phyloP scores from a whole-genome alignment of 208 protist genomes.

The Trypanosoma theileri region DNA sequence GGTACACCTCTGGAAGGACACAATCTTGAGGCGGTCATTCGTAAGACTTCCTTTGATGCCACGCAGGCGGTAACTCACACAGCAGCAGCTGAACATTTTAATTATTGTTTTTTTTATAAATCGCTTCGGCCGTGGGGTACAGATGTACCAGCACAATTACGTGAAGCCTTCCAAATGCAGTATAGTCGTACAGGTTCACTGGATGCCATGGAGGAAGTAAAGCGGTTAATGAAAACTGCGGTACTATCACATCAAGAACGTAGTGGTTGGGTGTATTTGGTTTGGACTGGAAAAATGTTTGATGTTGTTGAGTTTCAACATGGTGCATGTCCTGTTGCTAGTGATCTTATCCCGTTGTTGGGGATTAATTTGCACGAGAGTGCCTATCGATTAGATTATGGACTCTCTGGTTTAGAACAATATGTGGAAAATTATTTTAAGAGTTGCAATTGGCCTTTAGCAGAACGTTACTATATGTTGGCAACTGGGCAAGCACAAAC shows the following conservation, averaged over 20 bases:
- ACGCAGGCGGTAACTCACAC: slow-evolving; percentile 63
- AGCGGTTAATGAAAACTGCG: slow-evolving; percentile 43
- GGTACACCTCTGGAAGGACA: slow-evolving; percentile 82
- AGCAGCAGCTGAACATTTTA: slow-evolving; percentile 84
- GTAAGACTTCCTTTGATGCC: slow-evolving; percentile 79
- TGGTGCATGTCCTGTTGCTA: slow-evolving; percentile 73
- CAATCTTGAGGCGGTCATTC: slow-evolving; percentile 77
- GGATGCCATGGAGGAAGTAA: slow-evolving; percentile 67
- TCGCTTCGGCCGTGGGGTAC: slow-evolving; percentile 85
- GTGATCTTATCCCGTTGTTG: slow-evolving; percentile 72
- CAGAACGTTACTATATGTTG: slow-evolving; percentile 60
- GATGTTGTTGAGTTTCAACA: slow-evolving; percentile 80
- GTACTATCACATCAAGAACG: slow-evolving; percentile 62
- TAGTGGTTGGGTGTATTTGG: slow-evolving; percentile 83
- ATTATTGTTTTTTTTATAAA: slow-evolving; percentile 91
- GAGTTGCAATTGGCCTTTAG: slow-evolving; percentile 78
- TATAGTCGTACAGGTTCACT: slow-evolving; percentile 59
- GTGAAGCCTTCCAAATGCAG: slow-evolving; percentile 75
- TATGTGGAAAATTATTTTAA: slow-evolving; percentile 89
- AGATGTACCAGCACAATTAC: slow-evolving; percentile 49
- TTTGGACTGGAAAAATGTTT: slow-evolving; percentile 81
- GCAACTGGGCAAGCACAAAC: slow-evolving; percentile 29
- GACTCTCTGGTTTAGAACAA: slow-evolving; percentile 43
- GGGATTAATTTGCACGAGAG: slow-evolving; percentile 77
- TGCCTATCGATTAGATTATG: slow-evolving; percentile 67